Conservation (phyloP, 768 basidiomycete species). For the Russula vinacea region DNA sequence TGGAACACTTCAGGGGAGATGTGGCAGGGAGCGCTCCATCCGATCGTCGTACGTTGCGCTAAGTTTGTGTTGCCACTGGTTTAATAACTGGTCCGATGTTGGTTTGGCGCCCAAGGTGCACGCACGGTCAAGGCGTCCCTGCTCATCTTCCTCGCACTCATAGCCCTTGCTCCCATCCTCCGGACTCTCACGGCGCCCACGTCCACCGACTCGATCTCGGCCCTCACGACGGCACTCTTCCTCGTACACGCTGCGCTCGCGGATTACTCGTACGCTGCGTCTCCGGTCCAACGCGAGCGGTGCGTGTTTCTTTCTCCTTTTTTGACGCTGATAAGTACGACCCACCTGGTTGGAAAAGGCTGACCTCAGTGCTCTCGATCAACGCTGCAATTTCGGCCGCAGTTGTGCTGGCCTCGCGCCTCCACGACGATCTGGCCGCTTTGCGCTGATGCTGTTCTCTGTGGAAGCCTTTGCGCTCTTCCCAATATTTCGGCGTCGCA, state of each 20-base stretch:
- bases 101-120: conserved; percentile 45
- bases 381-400: conserved; percentile 91
- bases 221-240: conserved; percentile 82
- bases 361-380: conserved; percentile 81
- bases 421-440: conserved; percentile 78
- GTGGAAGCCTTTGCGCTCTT: conserved; percentile 82
- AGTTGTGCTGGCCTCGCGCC: conserved; percentile 88
- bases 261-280: conserved; percentile 63
- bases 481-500: conserved; percentile 69
- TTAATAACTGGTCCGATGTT: conserved; percentile 7
- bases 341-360: conserved; percentile 39
- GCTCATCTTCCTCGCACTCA: conserved; percentile 81
- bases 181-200: conserved; percentile 91
- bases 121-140: conserved; percentile 78
- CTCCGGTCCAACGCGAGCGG: conserved; percentile 24
- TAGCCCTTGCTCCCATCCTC: conserved; percentile 88
- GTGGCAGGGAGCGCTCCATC: conserved; percentile 9
- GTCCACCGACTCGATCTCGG: conserved; percentile 97
- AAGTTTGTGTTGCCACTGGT: background rate
- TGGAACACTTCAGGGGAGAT: conserved; percentile 42
- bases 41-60: conserved; percentile 23
- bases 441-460: conserved; percentile 82
- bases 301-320: conserved; percentile 19
- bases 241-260: conserved; percentile 76
- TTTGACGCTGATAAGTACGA: background rate